phyloP scores from a whole-genome alignment of 495 filamentous ascomycete genomes.

The Letharia columbiana region DNA sequence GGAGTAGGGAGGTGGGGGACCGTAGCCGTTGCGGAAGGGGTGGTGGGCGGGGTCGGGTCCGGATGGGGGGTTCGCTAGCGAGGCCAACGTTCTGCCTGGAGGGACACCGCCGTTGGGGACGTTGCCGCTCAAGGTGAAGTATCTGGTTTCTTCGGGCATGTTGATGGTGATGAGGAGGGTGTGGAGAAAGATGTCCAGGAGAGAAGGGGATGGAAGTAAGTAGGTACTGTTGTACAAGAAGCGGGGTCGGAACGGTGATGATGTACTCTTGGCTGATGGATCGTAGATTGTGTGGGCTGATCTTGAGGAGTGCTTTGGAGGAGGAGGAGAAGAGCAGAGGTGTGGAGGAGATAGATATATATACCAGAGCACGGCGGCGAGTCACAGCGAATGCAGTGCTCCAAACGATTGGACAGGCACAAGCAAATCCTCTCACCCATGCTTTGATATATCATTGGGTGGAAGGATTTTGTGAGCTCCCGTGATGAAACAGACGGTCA shows the following conservation, averaged over 20 bases:
- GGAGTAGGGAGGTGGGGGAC: slow-evolving; percentile 10
- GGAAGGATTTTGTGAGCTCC: background rate
- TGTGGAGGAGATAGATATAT: background rate
- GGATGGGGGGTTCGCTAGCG: background rate
- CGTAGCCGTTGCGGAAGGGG: background rate
- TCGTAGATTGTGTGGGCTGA: background rate
- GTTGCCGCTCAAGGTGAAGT: slow-evolving; percentile 19
- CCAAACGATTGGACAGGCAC: background rate
- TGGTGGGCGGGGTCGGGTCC: background rate
- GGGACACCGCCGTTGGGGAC: slow-evolving; percentile 21
- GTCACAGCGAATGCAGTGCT: background rate
- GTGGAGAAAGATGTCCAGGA: background rate
- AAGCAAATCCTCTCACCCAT: background rate
- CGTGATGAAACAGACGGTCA: background rate
- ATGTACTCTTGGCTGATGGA: background rate
- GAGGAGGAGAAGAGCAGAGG: background rate
- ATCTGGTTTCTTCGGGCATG: slow-evolving; percentile 10
- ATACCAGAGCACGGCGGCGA: background rate
- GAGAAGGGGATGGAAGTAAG: background rate
- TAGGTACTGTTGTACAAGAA: slow-evolving; percentile 1
- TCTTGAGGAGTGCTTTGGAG: background rate
- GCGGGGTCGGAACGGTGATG: background rate
- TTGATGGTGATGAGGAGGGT: background rate
- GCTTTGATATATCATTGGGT: background rate
- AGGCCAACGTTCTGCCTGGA: slow-evolving; percentile 11